Percentiles rank a stretch among this genome's conserved stretches.
Conservation (phyloP, 129 eudicot genomes). For the Chrysanthemum makinoi region DNA sequence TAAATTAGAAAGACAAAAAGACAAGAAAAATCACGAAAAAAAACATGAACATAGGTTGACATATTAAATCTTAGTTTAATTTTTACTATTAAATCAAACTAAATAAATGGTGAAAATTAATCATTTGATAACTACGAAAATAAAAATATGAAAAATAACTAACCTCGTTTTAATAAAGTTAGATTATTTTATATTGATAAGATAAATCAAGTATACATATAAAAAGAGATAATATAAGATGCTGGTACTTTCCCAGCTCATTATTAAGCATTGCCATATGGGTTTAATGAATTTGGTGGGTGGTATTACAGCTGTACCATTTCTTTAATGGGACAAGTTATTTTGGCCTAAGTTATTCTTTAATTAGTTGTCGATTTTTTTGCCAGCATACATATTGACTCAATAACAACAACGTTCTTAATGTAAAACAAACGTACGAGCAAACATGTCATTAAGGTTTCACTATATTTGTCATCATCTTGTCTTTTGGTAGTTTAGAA, state of each 20-base stretch:
- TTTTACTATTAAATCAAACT: too few species aligned
- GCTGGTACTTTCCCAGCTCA: slow-evolving; percentile 30
- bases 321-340: neutral
- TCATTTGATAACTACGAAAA: too few species aligned
- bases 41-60: too few species aligned
- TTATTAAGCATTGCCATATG: slow-evolving; percentile 20
- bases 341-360: neutral
- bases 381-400: slow-evolving; percentile 13
- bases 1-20: too few species aligned
- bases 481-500: neutral
- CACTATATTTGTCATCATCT: neutral
- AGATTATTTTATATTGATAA: neutral
- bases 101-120: too few species aligned
- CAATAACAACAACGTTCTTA: slow-evolving; percentile 2
- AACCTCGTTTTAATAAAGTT: neutral
- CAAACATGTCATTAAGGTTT: slow-evolving; percentile 16
- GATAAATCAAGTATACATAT: neutral
- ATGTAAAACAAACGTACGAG: neutral
- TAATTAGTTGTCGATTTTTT: slow-evolving; percentile 30
- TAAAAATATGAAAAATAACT: too few species aligned
- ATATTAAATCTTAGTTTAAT: too few species aligned
- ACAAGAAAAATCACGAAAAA: too few species aligned
- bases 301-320: slow-evolving; percentile 28
- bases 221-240: neutral
- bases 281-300: slow-evolving; percentile 18